phyloP scores from a whole-genome alignment of 1,284 basidiomycete genomes.

The Ceratobasidium sp. region DNA sequence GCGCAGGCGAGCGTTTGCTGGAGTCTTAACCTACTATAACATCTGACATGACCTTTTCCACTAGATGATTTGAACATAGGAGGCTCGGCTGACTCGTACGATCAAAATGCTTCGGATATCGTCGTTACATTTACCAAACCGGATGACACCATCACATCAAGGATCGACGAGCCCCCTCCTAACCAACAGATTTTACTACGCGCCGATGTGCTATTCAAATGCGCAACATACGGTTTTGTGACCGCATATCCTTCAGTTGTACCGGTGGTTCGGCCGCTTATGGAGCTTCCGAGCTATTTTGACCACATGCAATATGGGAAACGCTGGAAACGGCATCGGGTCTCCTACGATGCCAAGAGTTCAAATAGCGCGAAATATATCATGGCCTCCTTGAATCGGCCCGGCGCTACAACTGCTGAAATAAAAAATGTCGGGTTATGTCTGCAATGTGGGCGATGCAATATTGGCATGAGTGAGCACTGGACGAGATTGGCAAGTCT shows the following conservation, averaged over 20 bases:
- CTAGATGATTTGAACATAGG: not conserved
- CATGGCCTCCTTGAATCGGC: not conserved
- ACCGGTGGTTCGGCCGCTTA: not conserved
- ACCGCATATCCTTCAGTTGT: not conserved
- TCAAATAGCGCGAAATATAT: not conserved
- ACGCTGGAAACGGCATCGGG: not conserved
- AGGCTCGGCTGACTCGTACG: not conserved
- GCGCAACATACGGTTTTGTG: too few species aligned
- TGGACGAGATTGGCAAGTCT: not conserved
- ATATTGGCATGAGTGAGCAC: not conserved
- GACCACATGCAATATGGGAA: not conserved
- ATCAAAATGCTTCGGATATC: not conserved
- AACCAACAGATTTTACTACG: conserved; percentile 5
- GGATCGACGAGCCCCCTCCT: not conserved
- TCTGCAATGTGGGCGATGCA: not conserved
- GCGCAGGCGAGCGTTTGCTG: too few species aligned
- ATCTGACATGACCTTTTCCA: too few species aligned
- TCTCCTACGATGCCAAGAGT: not conserved
- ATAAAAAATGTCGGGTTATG: not conserved
- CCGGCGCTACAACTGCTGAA: not conserved
- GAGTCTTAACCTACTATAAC: too few species aligned
- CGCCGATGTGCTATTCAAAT: not conserved
- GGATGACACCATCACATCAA: not conserved
- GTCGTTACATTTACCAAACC: not conserved
- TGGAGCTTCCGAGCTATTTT: too few species aligned